Evolutionary conservation across 164 flowering plant species (phyloP), one percentile per base, ranked within the genome.

Genomic region (Houttuynia cordata): DNA sequence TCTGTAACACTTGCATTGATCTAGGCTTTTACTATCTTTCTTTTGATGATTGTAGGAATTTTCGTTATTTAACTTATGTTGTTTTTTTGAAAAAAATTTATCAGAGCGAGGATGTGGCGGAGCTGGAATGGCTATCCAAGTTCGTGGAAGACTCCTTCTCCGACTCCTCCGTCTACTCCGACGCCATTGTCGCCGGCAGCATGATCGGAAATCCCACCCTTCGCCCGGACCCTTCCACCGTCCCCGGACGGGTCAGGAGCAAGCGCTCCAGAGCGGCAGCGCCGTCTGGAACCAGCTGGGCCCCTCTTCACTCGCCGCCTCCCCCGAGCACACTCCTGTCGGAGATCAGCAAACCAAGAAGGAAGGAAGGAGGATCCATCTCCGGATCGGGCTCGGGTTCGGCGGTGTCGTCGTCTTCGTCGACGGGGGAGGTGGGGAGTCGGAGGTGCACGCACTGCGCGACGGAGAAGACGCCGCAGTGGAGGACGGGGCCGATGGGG

Each of bases 391-490:
- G 51, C 50, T 22, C 63, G 23, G 63, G 8, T 1, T 5, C 49
- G 49, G 4, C 49, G 49, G 4, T 12, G 10, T 42, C 49, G 1
- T 45, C 54, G 19, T 57, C 62, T 53, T 49, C 58, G 61, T 5
- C 49, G 10, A 12, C 49, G 49, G 49, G 49, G 49, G 49, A 30
- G 71, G 60, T 23, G 22, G 64, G 68, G 4, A 71, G 59, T 37
- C 65, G 85, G 15, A 71, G 72, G 59, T 83, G 88, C 81, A 63
- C 77, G 10, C 88, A 83, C 76, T 83, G 88, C 71, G 73, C 75
- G 13, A 75, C 87, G 64, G 83, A 83, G 80, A 83, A 77, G 68
- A 83, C 87, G 40, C 87, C 87, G 37, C 85, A 83, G 71, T 83
- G 88, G 88, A 57, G 88, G n/a, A 75, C 80, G 41, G 88, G 88